phyloP scores from a whole-genome alignment of 2,329 filamentous ascomycete genomes.

The Talaromyces sp. region DNA sequence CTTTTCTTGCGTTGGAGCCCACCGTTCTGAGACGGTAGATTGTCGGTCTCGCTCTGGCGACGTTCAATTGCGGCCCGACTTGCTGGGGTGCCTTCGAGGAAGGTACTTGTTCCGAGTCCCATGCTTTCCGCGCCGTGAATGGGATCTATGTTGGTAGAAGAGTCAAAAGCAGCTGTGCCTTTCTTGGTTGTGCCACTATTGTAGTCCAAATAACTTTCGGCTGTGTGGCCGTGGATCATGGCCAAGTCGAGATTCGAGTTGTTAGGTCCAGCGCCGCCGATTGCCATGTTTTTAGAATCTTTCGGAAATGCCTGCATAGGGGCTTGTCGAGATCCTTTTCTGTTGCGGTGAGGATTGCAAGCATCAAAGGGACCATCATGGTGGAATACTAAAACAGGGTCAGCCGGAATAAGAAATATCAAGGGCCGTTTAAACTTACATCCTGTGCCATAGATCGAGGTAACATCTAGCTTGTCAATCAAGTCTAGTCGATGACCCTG shows the following conservation, averaged over 20 bases:
- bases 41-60: constrained; percentile 63
- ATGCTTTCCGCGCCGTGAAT: constrained; percentile 79
- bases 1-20: constrained; percentile 89
- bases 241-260: constrained; percentile 78
- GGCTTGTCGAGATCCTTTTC: constrained; percentile 71
- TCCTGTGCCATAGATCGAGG: constrained; percentile 89
- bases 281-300: constrained; percentile 83
- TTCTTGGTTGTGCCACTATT: constrained; percentile 36
- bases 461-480: constrained; percentile 95
- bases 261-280: constrained; percentile 81
- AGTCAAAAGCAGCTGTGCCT: constrained; percentile 55
- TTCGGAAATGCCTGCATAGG: constrained; percentile 96
- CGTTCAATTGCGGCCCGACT: constrained; percentile 73
- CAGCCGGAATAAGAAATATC: not conserved
- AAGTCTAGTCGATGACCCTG: constrained; percentile 61
- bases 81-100: constrained; percentile 88
- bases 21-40: constrained; percentile 39
- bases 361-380: constrained; percentile 97
- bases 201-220: constrained; percentile 86
- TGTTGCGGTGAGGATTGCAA: constrained; percentile 89
- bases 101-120: constrained; percentile 89
- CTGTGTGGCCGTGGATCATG: constrained; percentile 76
- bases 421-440: constrained; percentile 51
- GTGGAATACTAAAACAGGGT: constrained; percentile 69
- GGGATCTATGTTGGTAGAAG: constrained; percentile 60